A percentile compares a stretch with the other conserved stretches of the same genome.
Evolutionary conservation across 441 rosid species (phyloP).

Genomic region (Bruguiera hainesii): DNA sequence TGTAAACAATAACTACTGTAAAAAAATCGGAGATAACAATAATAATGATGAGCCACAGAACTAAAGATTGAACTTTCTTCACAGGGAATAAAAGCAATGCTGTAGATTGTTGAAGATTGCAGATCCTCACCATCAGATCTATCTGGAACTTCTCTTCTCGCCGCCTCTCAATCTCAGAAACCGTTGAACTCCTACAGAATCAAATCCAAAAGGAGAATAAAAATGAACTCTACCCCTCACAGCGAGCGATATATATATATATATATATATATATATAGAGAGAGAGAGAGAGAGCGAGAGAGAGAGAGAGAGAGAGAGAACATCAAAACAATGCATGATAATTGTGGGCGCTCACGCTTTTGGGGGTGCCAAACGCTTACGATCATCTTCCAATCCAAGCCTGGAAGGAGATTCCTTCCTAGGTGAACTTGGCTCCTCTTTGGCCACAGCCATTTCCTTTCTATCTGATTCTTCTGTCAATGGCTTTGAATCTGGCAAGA

Average conservation of each 20-base stretch:
- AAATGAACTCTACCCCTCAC: not conserved
- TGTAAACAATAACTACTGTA: slow-evolving; percentile 24
- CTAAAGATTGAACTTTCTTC: not conserved
- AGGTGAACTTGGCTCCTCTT: slow-evolving; percentile 61
- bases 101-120: not conserved
- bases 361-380: slow-evolving; percentile 31
- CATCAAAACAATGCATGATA: not conserved
- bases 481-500: slow-evolving; percentile 26
- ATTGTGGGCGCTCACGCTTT: slow-evolving; percentile 47
- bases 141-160: slow-evolving; percentile 80
- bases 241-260: not conserved
- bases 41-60: not conserved
- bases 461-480: slow-evolving; percentile 37
- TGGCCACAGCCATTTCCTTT: slow-evolving; percentile 35
- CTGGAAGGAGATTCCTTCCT: slow-evolving; percentile 50
- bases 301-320: not conserved
- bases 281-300: not conserved
- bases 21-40: not conserved
- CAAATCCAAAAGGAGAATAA: slow-evolving; percentile 18
- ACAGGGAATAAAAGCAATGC: not conserved
- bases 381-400: slow-evolving; percentile 50
- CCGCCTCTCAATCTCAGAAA: slow-evolving; percentile 39
- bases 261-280: too few species aligned
- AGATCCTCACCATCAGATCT: slow-evolving; percentile 88
- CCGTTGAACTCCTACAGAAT: slow-evolving; percentile 37